Evolutionary conservation across 2,329 filamentous ascomycete genomes (phyloP).

Genomic region (Colletotrichum tabaci): DNA sequence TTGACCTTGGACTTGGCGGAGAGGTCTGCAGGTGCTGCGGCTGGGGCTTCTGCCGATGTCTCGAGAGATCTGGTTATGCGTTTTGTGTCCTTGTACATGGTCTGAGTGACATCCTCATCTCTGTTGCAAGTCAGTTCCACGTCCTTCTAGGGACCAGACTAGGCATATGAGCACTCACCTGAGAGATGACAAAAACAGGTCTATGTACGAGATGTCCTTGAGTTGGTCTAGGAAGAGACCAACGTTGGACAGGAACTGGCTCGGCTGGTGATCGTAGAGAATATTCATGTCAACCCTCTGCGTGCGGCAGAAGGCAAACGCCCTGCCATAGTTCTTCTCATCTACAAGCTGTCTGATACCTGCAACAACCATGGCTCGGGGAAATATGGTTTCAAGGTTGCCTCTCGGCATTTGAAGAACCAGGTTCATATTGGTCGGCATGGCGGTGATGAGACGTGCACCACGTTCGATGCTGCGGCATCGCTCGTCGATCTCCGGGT

Average conservation of each 20-base stretch:
- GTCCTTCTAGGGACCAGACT: neutral
- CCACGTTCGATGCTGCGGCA: slow-evolving; percentile 94
- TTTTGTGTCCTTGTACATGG: slow-evolving; percentile 92
- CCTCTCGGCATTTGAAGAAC: slow-evolving; percentile 96
- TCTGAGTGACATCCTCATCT: slow-evolving; percentile 93
- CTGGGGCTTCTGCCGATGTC: slow-evolving; percentile 37
- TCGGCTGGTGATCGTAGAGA: slow-evolving; percentile 91
- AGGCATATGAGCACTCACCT: slow-evolving; percentile 65
- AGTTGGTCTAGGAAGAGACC: slow-evolving; percentile 87
- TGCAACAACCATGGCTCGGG: slow-evolving; percentile 90
- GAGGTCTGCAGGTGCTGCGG: slow-evolving; percentile 33
- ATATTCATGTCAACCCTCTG: slow-evolving; percentile 99
- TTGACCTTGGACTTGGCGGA: slow-evolving; percentile 79
- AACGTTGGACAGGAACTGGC: slow-evolving; percentile 85
- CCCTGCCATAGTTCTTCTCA: slow-evolving; percentile 83
- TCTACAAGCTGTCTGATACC: slow-evolving; percentile 89
- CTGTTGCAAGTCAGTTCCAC: slow-evolving; percentile 57
- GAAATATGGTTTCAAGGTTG: slow-evolving; percentile 95
- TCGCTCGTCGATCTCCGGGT: slow-evolving; percentile 91
- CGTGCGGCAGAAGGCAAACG: slow-evolving; percentile 89
- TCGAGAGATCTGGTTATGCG: slow-evolving; percentile 46
- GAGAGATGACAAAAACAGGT: slow-evolving; percentile 90
- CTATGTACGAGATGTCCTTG: slow-evolving; percentile 84
- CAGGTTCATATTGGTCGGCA: slow-evolving; percentile 88
- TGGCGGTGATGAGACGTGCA: slow-evolving; percentile 87